Evolutionary conservation across 768 basidiomycete species (phyloP).

Genomic region (Cyclocybe cylindracea): DNA sequence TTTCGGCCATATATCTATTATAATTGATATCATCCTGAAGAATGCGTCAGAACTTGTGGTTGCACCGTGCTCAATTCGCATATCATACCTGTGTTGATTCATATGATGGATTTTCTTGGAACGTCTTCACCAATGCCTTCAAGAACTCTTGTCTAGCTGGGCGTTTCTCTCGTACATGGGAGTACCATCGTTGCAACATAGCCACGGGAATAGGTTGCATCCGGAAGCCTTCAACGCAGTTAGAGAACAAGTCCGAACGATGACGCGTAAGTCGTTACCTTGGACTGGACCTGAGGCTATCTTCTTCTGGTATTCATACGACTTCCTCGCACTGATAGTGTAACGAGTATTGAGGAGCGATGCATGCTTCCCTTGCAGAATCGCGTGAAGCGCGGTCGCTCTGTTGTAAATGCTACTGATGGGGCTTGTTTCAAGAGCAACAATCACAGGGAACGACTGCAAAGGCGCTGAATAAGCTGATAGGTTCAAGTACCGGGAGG

Average conservation of each 20-base stretch:
- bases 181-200: slow-evolving; percentile 87
- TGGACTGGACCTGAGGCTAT: slow-evolving; percentile 46
- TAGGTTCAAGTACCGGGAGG: not conserved
- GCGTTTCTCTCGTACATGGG: slow-evolving; percentile 90
- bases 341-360: slow-evolving; percentile 88
- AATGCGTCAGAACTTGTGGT: not conserved
- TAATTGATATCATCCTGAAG: slow-evolving; percentile 81
- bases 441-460: slow-evolving; percentile 88
- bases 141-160: slow-evolving; percentile 83
- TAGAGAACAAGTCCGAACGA: not conserved
- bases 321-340: slow-evolving; percentile 73
- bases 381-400: slow-evolving; percentile 77
- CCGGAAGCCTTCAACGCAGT: slow-evolving; percentile 55
- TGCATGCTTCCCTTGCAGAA: slow-evolving; percentile 86
- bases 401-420: slow-evolving; percentile 60
- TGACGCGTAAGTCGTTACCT: slow-evolving; percentile 40
- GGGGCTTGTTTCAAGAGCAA: slow-evolving; percentile 90
- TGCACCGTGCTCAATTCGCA: too few species aligned
- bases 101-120: slow-evolving; percentile 67
- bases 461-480: not conserved
- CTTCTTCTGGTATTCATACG: slow-evolving; percentile 82
- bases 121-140: slow-evolving; percentile 76
- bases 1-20: slow-evolving; percentile 92
- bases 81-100: slow-evolving; percentile 56
- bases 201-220: slow-evolving; percentile 67